A percentile compares a stretch with the other conserved stretches of the same genome.
Evolutionary conservation across 345 rosid species (phyloP).

Genomic region (Bretschneidera sinensis): DNA sequence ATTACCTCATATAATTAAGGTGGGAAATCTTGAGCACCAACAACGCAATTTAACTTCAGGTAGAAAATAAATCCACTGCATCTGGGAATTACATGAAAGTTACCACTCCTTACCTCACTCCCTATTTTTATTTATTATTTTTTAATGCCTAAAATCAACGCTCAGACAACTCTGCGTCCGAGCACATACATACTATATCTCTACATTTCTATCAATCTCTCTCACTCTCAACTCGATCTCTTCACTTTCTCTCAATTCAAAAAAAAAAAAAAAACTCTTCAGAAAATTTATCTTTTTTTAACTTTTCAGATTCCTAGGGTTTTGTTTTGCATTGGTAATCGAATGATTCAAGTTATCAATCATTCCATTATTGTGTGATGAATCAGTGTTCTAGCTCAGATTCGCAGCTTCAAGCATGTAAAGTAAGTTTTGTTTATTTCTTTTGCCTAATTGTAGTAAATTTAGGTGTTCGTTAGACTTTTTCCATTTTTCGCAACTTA

Average conservation of each 20-base stretch:
- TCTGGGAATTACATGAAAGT: too few species aligned
- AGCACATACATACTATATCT: slow-evolving; percentile 12
- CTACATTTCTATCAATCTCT: slow-evolving; percentile 19
- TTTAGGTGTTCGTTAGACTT: not conserved
- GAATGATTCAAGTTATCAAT: slow-evolving; percentile 5
- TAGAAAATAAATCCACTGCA: too few species aligned
- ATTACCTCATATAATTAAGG: too few species aligned
- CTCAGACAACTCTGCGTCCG: slow-evolving; percentile 16
- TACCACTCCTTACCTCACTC: too few species aligned
- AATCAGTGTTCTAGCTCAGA: slow-evolving; percentile 14
- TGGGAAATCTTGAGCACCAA: too few species aligned
- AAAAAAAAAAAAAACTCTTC: not conserved
- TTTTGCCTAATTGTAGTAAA: slow-evolving; percentile 1
- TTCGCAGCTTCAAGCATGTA: slow-evolving; percentile 18
- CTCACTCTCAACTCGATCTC: slow-evolving; percentile 25
- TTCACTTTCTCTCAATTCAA: slow-evolving; percentile 2
- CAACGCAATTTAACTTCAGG: too few species aligned
- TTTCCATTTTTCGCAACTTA: slow-evolving; percentile 4
- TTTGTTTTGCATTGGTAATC: not conserved
- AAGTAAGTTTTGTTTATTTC: slow-evolving; percentile 20
- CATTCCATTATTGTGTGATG: not conserved
- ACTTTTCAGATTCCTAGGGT: not conserved
- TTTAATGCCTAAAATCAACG: slow-evolving; percentile 16
- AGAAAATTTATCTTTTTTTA: not conserved
- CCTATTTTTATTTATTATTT: not conserved